Base-by-base conservation (phyloP, 1,284 basidiomycete genomes). In the Sutorius eximius region DNA sequence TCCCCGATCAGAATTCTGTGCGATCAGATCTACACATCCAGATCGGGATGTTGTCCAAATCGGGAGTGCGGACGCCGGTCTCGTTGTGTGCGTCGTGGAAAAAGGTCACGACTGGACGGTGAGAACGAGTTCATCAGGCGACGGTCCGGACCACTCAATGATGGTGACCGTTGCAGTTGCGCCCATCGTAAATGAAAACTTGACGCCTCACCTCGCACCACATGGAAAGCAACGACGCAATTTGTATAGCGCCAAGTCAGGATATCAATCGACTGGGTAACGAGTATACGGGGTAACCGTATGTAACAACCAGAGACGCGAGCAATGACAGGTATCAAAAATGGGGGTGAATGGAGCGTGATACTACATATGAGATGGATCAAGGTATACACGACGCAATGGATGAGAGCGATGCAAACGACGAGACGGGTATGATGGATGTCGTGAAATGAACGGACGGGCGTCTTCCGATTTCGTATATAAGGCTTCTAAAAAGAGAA, bases 271-370 rank as follows among this genome's bases (percentile, higher is more conserved):
- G 60, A 69, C 59, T 56, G 68, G 67, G 67, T 70, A 71, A 71
- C 57, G 48, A 57, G 57, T 71, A 58, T 72, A 72, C 67, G 71
- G 69, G 70, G 71, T 71, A 71, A 71, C 67, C 67, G 67, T 58
- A 72, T 71, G 67, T 57, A 63, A 69, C 66, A 66, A 58, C 55
- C 62, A 59, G 68, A 42, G 41, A 43, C 50, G 30, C 54, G 49
- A 53, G 55, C 32, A 64, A 37, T 40, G 61, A 58, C 37, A 64
- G 67, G 67, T 73, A 73, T 73, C 71, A 68, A 70, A 69, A 64
- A 62, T 58, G 61, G 66, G 50, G 58, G 58, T 70, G 63, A 70
- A 66, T 70, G 70, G 64, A 59, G 59, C 55, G 61, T 69, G 67
- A 68, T 72, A 69, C 71, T 69, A 69, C 68, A 69, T 67, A 68